These are phyloP conservation scores for Zea luxurians DNA, from an alignment of 176 grass and related monocot genomes.

Conservation along the genomic window DNA sequence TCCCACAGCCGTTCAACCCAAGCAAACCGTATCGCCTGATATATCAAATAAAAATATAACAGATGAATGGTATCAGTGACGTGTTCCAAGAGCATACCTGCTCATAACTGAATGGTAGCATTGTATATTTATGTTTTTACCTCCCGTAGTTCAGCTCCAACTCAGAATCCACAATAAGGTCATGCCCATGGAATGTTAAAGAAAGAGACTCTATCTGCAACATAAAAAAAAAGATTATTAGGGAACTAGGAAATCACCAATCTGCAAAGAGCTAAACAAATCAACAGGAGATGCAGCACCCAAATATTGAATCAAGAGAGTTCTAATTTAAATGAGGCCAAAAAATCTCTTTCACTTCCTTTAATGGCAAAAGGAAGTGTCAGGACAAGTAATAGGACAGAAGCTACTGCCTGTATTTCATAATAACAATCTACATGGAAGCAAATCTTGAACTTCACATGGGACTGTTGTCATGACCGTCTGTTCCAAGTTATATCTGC, in stretches of 20 bases:
- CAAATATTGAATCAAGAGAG: neutral
- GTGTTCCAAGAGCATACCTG: neutral
- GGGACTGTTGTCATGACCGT: too few relatives aligned
- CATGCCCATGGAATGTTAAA: slow-evolving; percentile 94
- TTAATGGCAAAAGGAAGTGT: neutral
- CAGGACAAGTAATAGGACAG: neutral
- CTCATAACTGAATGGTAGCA: neutral
- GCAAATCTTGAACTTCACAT: too few relatives aligned
- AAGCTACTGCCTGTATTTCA: too few relatives aligned
- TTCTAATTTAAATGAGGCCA: neutral
- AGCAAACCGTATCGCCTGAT: slow-evolving; percentile 80
- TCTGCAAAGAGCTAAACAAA: neutral
- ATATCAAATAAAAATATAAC: slow-evolving; percentile 7
- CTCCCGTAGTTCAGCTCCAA: slow-evolving; percentile 95
- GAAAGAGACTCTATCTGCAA: slow-evolving; percentile 92
- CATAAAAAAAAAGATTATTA: slow-evolving; percentile 12
- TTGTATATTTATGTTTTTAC: slow-evolving; percentile 38
- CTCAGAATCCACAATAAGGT: slow-evolving; percentile 97
- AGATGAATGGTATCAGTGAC: slow-evolving; percentile 90
- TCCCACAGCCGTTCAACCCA: slow-evolving; percentile 84
- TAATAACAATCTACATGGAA: too few relatives aligned
- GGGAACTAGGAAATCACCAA: neutral
- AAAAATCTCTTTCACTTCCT: too few relatives aligned
- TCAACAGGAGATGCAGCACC: neutral
- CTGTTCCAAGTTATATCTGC: too few relatives aligned